A percentile compares a stretch with the other conserved stretches of the same genome.
phyloP scores from a whole-genome alignment of 2,329 filamentous ascomycete genomes.

The Colletotrichum higginsianum region DNA sequence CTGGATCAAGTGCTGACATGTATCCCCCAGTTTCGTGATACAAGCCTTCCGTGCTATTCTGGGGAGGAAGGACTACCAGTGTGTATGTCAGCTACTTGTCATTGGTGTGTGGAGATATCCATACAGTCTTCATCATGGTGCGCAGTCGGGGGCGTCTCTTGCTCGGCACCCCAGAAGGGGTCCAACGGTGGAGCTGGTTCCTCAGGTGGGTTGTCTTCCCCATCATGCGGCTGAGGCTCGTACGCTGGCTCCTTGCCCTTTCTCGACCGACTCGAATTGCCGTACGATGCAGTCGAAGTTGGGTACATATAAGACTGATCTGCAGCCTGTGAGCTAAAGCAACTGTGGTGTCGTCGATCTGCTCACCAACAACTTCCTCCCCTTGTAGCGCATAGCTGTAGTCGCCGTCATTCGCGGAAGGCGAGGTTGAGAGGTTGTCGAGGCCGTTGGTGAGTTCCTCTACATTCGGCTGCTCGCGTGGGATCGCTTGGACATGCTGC shows the following conservation, averaged over 20 bases:
- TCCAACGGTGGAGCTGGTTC: conserved; percentile 18
- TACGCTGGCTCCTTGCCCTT: conserved; percentile 31
- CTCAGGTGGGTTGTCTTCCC: background rate
- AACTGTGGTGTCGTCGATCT: background rate
- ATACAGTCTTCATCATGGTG: conserved; percentile 22
- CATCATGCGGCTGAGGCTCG: conserved; percentile 19
- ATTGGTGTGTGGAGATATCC: background rate
- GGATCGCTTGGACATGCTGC: conserved; percentile 41
- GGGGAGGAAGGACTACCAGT: background rate
- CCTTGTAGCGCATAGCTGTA: conserved; percentile 18
- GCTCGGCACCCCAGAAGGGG: conserved; percentile 35
- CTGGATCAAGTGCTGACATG: background rate
- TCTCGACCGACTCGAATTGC: conserved; percentile 19
- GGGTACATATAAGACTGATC: conserved; percentile 6
- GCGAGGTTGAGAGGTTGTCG: conserved; percentile 25
- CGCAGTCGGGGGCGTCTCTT: background rate
- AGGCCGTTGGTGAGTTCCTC: conserved; percentile 43
- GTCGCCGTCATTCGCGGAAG: conserved; percentile 3
- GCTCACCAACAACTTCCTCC: conserved; percentile 9
- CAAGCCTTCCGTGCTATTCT: background rate
- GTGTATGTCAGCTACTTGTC: background rate
- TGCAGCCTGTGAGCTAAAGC: conserved; percentile 9
- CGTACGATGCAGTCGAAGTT: conserved; percentile 12
- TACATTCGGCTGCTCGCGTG: conserved; percentile 47
- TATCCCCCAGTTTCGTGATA: conserved; percentile 13